phyloP scores from a whole-genome alignment of 345 rosid species.

The Salix dunnii region DNA sequence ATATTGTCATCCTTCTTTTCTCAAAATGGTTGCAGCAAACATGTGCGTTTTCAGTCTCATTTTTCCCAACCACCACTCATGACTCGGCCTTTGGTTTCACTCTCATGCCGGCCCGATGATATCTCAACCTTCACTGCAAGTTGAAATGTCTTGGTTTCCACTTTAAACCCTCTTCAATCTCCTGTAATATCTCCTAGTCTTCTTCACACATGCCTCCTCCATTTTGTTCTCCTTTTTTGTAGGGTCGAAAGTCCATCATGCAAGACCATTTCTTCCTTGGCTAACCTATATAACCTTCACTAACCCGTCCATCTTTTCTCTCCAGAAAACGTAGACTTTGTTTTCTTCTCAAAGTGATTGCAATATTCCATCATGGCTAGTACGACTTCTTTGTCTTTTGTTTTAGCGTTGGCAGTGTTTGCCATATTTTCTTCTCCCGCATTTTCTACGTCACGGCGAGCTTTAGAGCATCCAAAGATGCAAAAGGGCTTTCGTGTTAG shows the following conservation, averaged over 20 bases:
- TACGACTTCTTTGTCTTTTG: constrained; percentile 15
- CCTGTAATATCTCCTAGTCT: neutral
- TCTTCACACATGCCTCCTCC: neutral
- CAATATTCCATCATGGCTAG: neutral
- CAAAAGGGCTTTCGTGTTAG: constrained; percentile 42
- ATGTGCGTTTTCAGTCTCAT: constrained; percentile 12
- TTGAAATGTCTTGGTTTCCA: constrained; percentile 16
- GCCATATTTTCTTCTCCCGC: neutral
- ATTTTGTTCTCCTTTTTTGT: constrained; percentile 5
- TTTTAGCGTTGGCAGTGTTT: neutral
- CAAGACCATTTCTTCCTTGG: constrained; percentile 5
- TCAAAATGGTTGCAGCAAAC: neutral
- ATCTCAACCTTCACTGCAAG: constrained; percentile 27
- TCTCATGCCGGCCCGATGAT: constrained; percentile 7
- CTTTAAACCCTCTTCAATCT: constrained; percentile 11
- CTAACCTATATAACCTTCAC: neutral
- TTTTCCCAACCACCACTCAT: constrained; percentile 31
- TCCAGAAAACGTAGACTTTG: neutral
- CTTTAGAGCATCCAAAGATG: neutral
- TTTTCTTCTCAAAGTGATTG: neutral
- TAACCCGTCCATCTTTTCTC: neutral
- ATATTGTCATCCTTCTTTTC: neutral
- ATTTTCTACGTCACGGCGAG: constrained; percentile 30
- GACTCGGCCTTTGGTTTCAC: constrained; percentile 5
- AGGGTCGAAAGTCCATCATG: neutral